Evolutionary conservation across 805 yeast species (phyloP), one percentile per base, ranked within the genome.

Genomic region (Tetrapisispora namnaoensis): DNA sequence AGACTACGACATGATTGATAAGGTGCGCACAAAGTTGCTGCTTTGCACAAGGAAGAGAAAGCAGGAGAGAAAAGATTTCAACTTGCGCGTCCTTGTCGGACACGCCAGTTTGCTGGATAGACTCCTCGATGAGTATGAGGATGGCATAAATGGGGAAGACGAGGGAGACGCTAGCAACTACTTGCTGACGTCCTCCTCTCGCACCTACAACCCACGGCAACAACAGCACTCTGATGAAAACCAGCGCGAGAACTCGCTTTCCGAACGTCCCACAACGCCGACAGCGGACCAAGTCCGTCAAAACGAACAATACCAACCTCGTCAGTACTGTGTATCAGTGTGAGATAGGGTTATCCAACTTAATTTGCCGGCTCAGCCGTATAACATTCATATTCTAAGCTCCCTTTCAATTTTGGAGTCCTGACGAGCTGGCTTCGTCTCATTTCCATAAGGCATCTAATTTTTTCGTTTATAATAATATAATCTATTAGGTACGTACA

Each of bases 41-140:
- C 4, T 10, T 17, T 45, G 44, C 24, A 45, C 48, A 3, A 30
- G 27, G 14, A 39, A 16, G 18, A 38, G 44, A 32, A 45, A 39
- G n/a, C 36, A 39, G 24, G 32, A 39, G 13, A 39, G 42, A 13
- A 60, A 56, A 44, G 65, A 62, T 34, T 53, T 53, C 41, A 55
- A 65, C 28, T 48, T 64, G 22, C 49, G 69, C 18, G 55, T 57
- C 5, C 47, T 65, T 17, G 66, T 65, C 0, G 68, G 64, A 4
- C 69, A 65, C 47, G 68, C 69, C 0, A 62, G 62, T 49, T 43
- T 65, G 32, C 48, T 64, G 34, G 69, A 65, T 43, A 45, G 48
- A 35, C 27, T 45, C 17, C 24, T 39, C 4, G 48, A 45, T 10
- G 43, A 38, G 13, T 38, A 38, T 17, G 47, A 45, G 30, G 34